phyloP scores from a whole-genome alignment of 176 grass and related monocot genomes.

The Oryza officinalis region DNA sequence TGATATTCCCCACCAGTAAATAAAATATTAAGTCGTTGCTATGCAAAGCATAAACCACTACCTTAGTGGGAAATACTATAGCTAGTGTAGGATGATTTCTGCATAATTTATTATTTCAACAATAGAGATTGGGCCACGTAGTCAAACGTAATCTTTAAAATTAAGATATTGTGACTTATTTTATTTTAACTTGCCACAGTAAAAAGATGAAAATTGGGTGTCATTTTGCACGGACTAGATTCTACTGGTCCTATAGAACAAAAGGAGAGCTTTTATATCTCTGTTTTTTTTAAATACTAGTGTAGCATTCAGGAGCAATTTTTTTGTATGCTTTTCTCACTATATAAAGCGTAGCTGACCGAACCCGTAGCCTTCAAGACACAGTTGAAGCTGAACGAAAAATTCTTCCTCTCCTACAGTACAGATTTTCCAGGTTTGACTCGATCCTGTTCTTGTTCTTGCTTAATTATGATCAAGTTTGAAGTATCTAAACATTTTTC shows the following conservation, averaged over 20 bases:
- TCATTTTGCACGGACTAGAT: slow-evolving; percentile 26
- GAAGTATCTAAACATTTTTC: not conserved
- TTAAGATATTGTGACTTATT: not conserved
- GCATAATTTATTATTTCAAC: slow-evolving; percentile 36
- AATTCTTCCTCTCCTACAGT: not conserved
- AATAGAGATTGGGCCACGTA: not conserved
- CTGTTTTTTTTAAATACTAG: slow-evolving; percentile 1
- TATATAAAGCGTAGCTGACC: slow-evolving; percentile 48
- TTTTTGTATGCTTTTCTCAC: not conserved
- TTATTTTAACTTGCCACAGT: slow-evolving; percentile 35
- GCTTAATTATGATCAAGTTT: not conserved
- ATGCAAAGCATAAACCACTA: slow-evolving; percentile 26
- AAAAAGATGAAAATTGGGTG: slow-evolving; percentile 2
- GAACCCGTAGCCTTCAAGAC: slow-evolving; percentile 21
- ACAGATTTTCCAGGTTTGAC: slow-evolving; percentile 32
- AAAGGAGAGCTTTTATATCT: not conserved
- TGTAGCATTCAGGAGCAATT: not conserved
- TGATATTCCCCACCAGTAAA: slow-evolving; percentile 35
- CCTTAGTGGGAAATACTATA: slow-evolving; percentile 49
- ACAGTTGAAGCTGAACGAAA: slow-evolving; percentile 29
- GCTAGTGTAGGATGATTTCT: slow-evolving; percentile 39
- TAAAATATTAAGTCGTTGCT: slow-evolving; percentile 15
- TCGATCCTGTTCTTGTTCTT: not conserved
- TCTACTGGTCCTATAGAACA: slow-evolving; percentile 5
- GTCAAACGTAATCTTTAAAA: slow-evolving; percentile 5